Conservation (phyloP, 1,284 basidiomycete genomes). For the Coniferiporia sulphurascens region DNA sequence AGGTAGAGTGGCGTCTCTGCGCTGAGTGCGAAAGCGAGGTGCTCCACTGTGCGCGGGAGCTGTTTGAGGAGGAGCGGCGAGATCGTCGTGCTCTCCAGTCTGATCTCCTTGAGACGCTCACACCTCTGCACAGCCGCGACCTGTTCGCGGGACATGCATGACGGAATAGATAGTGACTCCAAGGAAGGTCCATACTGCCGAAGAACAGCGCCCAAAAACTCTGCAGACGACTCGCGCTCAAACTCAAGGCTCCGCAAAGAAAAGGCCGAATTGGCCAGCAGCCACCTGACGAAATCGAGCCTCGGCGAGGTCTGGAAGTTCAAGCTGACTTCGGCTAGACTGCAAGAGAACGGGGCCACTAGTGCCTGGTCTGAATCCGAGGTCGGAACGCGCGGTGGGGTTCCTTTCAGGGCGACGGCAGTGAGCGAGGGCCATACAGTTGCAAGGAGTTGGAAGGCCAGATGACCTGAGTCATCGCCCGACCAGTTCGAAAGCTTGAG, state of each 20-base stretch:
- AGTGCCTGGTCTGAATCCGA: constrained; percentile 25
- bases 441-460: constrained; percentile 53
- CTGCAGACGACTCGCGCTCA: constrained; percentile 48
- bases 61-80: constrained; percentile 42
- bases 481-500: constrained; percentile 69
- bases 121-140: constrained; percentile 44
- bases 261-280: constrained; percentile 50
- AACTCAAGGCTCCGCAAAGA: constrained; percentile 51
- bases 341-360: constrained; percentile 37
- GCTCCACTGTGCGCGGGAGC: constrained; percentile 45
- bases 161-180: constrained; percentile 51
- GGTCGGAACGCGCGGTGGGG: constrained; percentile 45
- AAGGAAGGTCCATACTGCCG: constrained; percentile 43
- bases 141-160: constrained; percentile 44
- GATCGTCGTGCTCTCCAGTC: constrained; percentile 45
- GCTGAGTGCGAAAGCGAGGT: constrained; percentile 55
- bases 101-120: constrained; percentile 44
- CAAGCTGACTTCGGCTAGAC: constrained; percentile 48
- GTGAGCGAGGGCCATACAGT: constrained; percentile 52
- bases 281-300: constrained; percentile 59
- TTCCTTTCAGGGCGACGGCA: constrained; percentile 54
- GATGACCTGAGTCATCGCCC: constrained; percentile 40
- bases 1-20: constrained; percentile 47
- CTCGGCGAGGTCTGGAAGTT: constrained; percentile 57
- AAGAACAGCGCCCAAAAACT: constrained; percentile 49